Evolutionary conservation across 129 eudicot species (phyloP).

Genomic region (Silybum marianum): DNA sequence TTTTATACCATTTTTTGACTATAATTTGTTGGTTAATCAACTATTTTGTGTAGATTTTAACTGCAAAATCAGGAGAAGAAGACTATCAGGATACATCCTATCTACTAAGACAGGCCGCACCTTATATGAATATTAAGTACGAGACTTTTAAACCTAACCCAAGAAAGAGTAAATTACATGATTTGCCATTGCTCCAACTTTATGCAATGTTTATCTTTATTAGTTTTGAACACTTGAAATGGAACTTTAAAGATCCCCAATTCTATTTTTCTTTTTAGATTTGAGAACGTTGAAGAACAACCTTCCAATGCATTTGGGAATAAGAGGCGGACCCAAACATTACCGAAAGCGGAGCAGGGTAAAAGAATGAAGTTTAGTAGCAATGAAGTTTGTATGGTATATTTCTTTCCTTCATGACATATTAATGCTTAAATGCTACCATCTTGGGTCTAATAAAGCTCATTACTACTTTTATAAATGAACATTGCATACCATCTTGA

Average conservation of each 20-base stretch:
- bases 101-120: constrained; percentile 83
- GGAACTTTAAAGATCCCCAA: constrained; percentile 5
- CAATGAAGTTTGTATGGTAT: constrained; percentile 43
- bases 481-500: background rate
- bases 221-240: background rate
- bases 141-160: background rate
- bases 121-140: constrained; percentile 78
- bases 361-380: constrained; percentile 60
- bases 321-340: constrained; percentile 61
- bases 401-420: background rate
- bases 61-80: constrained; percentile 78
- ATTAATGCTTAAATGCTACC: background rate
- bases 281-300: constrained; percentile 55
- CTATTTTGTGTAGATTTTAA: constrained; percentile 59
- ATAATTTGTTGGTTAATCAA: constrained; percentile 5
- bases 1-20: background rate
- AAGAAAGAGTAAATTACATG: background rate
- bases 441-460: background rate
- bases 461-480: background rate
- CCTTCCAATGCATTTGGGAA: constrained; percentile 33
- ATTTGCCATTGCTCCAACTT: background rate
- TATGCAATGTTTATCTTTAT: background rate
- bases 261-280: constrained; percentile 43
- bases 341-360: constrained; percentile 47
- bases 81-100: constrained; percentile 84